These are phyloP conservation scores for Stagonosporopsis tanaceti DNA, from an alignment of 2,329 filamentous ascomycete species.

Conservation along the genomic window DNA sequence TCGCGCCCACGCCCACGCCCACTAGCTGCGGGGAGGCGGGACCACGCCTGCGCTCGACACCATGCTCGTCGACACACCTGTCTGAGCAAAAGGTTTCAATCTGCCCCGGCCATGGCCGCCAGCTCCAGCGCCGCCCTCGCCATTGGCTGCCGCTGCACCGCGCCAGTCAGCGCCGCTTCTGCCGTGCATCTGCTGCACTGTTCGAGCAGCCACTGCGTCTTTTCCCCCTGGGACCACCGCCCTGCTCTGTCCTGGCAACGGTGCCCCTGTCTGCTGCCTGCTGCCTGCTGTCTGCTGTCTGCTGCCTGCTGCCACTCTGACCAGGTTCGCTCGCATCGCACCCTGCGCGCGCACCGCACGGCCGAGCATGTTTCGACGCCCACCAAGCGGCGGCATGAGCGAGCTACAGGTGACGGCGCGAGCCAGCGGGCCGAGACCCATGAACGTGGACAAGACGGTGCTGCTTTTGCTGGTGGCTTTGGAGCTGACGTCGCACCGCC, in stretches of 20 bases:
- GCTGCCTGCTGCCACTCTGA: conserved; percentile 3
- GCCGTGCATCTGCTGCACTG: not conserved
- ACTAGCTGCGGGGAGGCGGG: conserved; percentile 20
- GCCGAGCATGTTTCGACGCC: conserved; percentile 16
- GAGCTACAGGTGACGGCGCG: conserved; percentile 27
- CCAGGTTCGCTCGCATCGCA: conserved; percentile 11
- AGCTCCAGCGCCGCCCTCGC: not conserved
- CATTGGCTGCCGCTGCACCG: conserved; percentile 10
- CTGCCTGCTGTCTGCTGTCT: not conserved
- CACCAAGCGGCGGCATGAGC: conserved; percentile 5
- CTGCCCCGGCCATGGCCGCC: conserved; percentile 1
- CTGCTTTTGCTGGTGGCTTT: conserved; percentile 12
- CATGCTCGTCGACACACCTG: conserved; percentile 2
- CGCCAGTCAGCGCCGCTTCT: conserved; percentile 8
- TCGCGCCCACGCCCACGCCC: not conserved
- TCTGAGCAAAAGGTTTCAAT: conserved; percentile 4
- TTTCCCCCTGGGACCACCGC: not conserved
- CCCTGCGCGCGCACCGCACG: conserved; percentile 5
- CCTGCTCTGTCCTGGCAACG: conserved; percentile 6
- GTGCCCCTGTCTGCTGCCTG: conserved; percentile 6
- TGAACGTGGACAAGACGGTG: conserved; percentile 10
- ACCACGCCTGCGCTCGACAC: not conserved
- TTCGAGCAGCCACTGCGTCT: not conserved
- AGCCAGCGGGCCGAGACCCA: conserved; percentile 24
- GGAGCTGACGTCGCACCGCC: conserved; percentile 1